A percentile compares a stretch with the other conserved stretches of the same genome.
Conservation (phyloP, 805 yeast species). For the Candida insectalens region DNA sequence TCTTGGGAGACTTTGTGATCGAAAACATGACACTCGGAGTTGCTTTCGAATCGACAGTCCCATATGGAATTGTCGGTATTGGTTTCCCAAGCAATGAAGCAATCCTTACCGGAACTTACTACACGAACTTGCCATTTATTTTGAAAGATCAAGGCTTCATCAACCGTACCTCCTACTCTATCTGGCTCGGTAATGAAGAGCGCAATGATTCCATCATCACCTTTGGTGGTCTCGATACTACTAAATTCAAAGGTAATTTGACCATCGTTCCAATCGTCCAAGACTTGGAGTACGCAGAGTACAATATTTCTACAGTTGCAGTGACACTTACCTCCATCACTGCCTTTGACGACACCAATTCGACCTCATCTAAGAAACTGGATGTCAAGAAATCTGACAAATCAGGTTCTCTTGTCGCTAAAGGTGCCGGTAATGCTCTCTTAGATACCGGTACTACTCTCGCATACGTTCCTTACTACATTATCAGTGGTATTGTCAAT, state of each 20-base stretch:
- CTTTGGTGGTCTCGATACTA: slow-evolving; percentile 60
- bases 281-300: slow-evolving; percentile 2
- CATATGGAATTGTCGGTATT: slow-evolving; percentile 58
- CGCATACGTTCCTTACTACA: slow-evolving; percentile 29
- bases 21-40: slow-evolving; percentile 55
- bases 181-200: slow-evolving; percentile 37
- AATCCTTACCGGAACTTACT: slow-evolving; percentile 15
- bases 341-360: slow-evolving; percentile 12
- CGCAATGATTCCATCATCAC: slow-evolving; percentile 28
- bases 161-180: slow-evolving; percentile 42
- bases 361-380: too few relatives aligned
- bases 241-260: slow-evolving; percentile 38
- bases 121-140: slow-evolving; percentile 54
- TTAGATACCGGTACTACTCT: slow-evolving; percentile 49
- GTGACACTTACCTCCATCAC: slow-evolving; percentile 33
- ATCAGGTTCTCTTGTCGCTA: slow-evolving; percentile 11
- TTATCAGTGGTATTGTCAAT: slow-evolving; percentile 15
- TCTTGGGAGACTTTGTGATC: slow-evolving; percentile 35
- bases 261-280: slow-evolving; percentile 10
- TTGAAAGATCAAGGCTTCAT: slow-evolving; percentile 48
- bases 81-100: slow-evolving; percentile 58
- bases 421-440: slow-evolving; percentile 24
- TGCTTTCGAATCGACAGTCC: slow-evolving; percentile 46
- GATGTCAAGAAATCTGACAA: slow-evolving; percentile 5
- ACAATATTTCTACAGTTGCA: slow-evolving; percentile 31